These are phyloP conservation scores for Lachancea lanzarotensis DNA, from an alignment of 805 yeast genomes.

Conservation along the genomic window DNA sequence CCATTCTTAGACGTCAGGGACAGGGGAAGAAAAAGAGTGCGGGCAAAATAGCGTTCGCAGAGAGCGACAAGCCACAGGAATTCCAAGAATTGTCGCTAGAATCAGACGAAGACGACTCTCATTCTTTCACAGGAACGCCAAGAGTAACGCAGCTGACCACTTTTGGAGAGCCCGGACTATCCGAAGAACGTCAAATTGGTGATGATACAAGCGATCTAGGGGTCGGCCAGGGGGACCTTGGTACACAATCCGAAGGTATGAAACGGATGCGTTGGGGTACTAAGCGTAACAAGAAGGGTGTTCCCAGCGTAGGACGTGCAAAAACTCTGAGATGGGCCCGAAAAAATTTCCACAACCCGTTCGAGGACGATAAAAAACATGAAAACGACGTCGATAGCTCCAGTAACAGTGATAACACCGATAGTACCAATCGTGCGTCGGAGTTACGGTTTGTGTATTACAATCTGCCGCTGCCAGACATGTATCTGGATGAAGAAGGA, in stretches of 20 bases:
- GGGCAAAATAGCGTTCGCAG: constrained; percentile 15
- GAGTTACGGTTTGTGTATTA: constrained; percentile 49
- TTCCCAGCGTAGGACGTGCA: constrained; percentile 52
- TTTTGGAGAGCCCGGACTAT: not conserved
- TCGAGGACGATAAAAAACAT: constrained; percentile 21
- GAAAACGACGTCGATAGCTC: constrained; percentile 24
- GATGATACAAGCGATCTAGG: constrained; percentile 1
- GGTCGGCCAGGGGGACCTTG: constrained; percentile 1
- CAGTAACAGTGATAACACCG: constrained; percentile 31
- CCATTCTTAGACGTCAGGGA: constrained; percentile 15
- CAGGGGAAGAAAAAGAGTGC: constrained; percentile 6
- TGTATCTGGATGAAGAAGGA: constrained; percentile 52
- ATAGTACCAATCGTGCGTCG: constrained; percentile 32
- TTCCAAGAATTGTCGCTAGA: constrained; percentile 15
- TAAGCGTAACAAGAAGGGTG: constrained; percentile 65
- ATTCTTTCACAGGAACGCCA: constrained; percentile 28
- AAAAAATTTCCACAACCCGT: constrained; percentile 32
- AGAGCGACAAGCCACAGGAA: constrained; percentile 13
- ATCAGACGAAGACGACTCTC: constrained; percentile 15
- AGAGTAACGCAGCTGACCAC: constrained; percentile 14
- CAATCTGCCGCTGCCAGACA: constrained; percentile 55
- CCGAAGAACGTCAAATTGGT: not conserved
- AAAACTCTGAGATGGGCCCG: constrained; percentile 52
- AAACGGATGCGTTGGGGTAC: constrained; percentile 89
- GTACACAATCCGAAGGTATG: constrained; percentile 33